Percentiles rank a stretch among this genome's conserved stretches.
Conservation (phyloP, 305 asterid genomes). For the Fraxinus floribunda region DNA sequence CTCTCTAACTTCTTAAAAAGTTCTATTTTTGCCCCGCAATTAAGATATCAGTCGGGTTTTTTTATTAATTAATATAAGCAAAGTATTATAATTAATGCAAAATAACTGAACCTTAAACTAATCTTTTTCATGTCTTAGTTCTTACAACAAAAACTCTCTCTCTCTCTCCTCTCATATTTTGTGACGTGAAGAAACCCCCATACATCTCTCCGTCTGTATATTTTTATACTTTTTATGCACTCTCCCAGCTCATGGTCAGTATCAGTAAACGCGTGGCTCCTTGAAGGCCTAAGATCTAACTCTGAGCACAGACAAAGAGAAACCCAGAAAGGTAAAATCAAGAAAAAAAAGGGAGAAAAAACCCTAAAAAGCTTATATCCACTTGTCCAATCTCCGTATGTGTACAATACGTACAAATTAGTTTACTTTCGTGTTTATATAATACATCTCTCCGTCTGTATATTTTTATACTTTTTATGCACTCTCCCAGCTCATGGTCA, state of each 20-base stretch:
- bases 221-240: not conserved
- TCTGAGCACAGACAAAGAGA: slow-evolving; percentile 30
- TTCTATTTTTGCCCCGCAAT: not conserved
- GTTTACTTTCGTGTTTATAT: slow-evolving; percentile 4
- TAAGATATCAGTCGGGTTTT: not conserved
- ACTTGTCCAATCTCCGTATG: slow-evolving; percentile 24
- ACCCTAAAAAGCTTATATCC: slow-evolving; percentile 37
- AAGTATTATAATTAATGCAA: not conserved
- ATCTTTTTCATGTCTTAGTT: not conserved
- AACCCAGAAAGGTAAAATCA: slow-evolving; percentile 29
- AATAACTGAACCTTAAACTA: not conserved
- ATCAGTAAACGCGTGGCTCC: slow-evolving; percentile 45
- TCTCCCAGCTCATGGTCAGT: slow-evolving; percentile 41
- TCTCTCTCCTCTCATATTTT: not conserved
- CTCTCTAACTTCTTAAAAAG: not conserved
- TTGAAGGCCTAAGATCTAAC: slow-evolving; percentile 47
- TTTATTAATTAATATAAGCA: not conserved
- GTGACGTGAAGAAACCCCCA: too few species aligned
- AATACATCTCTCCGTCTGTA: slow-evolving; percentile 9
- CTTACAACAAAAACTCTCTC: not conserved
- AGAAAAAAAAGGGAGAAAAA: slow-evolving; percentile 26
- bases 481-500: slow-evolving; percentile 40
- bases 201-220: slow-evolving; percentile 20
- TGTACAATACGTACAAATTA: slow-evolving; percentile 27
- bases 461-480: not conserved